Conservation (phyloP, 805 yeast genomes). For the Starmera dryadoides region DNA sequence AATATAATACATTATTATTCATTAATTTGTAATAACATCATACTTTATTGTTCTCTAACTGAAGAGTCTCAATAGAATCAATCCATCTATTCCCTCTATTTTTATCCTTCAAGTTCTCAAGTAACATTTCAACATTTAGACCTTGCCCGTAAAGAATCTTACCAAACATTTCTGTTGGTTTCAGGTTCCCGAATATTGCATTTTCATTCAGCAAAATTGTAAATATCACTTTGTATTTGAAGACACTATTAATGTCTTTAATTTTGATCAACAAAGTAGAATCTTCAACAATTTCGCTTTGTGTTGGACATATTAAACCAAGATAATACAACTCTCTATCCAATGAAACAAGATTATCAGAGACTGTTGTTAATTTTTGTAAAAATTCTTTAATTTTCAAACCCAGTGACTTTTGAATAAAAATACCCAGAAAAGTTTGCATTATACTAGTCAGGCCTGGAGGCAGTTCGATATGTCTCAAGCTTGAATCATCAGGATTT, state of each 20-base stretch:
- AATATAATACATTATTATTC: background rate
- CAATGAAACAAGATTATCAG: conserved; percentile 4
- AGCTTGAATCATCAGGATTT: background rate
- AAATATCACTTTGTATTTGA: conserved; percentile 11
- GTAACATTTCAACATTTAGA: conserved; percentile 3
- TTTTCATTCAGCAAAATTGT: conserved; percentile 6
- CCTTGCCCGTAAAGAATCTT: conserved; percentile 10
- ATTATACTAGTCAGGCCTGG: too few relatives aligned
- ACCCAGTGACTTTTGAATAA: background rate
- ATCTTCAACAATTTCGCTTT: conserved; percentile 1
- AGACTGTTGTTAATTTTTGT: conserved; percentile 4
- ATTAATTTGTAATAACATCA: background rate
- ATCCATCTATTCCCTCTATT: conserved; percentile 1
- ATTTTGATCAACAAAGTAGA: conserved; percentile 8
- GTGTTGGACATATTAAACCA: conserved; percentile 9
- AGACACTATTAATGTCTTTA: conserved; percentile 9
- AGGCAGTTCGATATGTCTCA: too few relatives aligned
- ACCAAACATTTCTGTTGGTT: conserved; percentile 2
- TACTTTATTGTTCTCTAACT: background rate
- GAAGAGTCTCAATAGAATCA: background rate
- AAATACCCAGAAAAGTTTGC: background rate
- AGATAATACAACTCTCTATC: conserved; percentile 12
- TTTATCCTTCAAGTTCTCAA: conserved; percentile 9
- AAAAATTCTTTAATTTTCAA: background rate
- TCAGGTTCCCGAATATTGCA: conserved; percentile 3